phyloP scores from a whole-genome alignment of 768 basidiomycete species.

The Lactifluus hygrophoroides region DNA sequence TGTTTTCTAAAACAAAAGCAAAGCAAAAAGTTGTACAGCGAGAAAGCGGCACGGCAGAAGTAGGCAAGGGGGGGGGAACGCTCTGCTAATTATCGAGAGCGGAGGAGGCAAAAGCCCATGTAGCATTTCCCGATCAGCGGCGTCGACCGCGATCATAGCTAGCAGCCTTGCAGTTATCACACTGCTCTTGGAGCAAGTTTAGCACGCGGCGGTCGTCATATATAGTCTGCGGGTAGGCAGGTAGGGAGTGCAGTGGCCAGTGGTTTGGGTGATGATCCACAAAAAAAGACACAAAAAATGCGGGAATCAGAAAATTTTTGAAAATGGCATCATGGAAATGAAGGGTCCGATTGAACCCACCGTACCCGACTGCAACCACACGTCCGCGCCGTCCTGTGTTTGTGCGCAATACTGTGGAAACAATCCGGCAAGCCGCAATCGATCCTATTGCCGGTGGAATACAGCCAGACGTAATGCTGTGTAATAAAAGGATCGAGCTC shows the following conservation, averaged over 20 bases:
- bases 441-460: constrained; percentile 49
- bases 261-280: too few species aligned
- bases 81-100: not conserved
- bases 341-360: not conserved
- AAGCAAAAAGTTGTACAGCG: constrained; percentile 10
- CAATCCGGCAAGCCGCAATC: constrained; percentile 50
- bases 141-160: constrained; percentile 25
- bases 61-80: not conserved
- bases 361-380: constrained; percentile 45
- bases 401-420: constrained; percentile 47
- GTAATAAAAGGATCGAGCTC: not conserved
- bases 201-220: constrained; percentile 44
- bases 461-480: constrained; percentile 56
- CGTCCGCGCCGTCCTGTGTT: constrained; percentile 48
- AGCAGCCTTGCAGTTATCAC: constrained; percentile 44
- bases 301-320: constrained; percentile 1
- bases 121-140: constrained; percentile 17
- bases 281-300: too few species aligned
- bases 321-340: not conserved
- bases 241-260: too few species aligned
- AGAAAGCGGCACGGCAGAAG: not conserved
- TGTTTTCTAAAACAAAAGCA: not conserved
- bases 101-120: not conserved
- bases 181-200: constrained; percentile 59
- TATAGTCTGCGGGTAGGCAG: constrained; percentile 17